Evolutionary conservation across 148 eudicot genomes (phyloP), one percentile per base, ranked within the genome.

Genomic region (Camellia lanceoleosa): DNA sequence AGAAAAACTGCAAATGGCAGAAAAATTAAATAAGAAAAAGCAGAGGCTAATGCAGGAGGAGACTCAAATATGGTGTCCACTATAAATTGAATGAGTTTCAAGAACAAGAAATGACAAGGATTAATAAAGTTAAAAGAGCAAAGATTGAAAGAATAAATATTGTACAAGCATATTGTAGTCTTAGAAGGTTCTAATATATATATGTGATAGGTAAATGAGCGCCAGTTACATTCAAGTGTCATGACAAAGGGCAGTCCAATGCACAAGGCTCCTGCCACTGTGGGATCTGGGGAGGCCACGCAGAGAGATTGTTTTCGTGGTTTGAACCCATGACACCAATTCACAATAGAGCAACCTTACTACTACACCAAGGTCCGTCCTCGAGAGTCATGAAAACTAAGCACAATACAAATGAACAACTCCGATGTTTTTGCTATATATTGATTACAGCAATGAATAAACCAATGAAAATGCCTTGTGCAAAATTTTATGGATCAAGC

Each of bases 1-100:
- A 96, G 80, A 81, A 91, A 80, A 96, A 96, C 99, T 96, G 92
- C 83, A 86, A 59, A 66, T 47, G 38, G 13, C 56, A 75, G 41
- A 51, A 72, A 54, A 69, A 65, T 15, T 68, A 54, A 44, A 68
- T 54, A 55, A n/a, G 52, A 62, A 62, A 16, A 42, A 51, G 42
- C 44, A 30, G 8, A 83, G 20, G 5, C 30, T 70, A 43, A 62
- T 58, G 73, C 66, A 38, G 47, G 15, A 44, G 56, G 51, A 42
- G 23, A 65, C 65, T 23, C 44, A 14, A 64, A 23, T 8, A 52
- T 12, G 44, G 7, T 3, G 64, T 77, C 47, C 18, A 68, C 38
- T 0, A 16, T 65, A 13, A 1, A 58, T 13, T 68, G 12, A 30
- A 16, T 67, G 64, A 18, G 55, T 68, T 38, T 78, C 42, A 55